Conservation (phyloP, 2,329 filamentous ascomycete species). For the Alternaria gansuensis region DNA sequence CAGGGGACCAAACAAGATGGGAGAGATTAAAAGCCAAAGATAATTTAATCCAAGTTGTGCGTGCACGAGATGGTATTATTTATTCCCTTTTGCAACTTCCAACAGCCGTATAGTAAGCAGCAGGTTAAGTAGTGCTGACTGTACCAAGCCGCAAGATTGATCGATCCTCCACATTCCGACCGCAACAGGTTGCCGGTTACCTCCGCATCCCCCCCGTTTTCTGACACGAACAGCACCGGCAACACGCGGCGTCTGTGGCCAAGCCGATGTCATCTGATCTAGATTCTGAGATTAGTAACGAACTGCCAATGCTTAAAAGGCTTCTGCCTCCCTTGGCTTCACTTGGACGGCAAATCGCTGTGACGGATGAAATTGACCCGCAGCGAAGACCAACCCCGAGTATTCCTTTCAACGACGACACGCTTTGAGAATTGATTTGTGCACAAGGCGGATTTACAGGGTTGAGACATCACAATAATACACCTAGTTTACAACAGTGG, state of each 20-base stretch:
- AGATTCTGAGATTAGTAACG: constrained; percentile 4
- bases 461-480: not conserved
- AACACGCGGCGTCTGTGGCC: constrained; percentile 2
- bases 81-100: not conserved
- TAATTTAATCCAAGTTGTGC: too few relatives aligned
- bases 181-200: not conserved
- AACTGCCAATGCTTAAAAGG: constrained; percentile 2
- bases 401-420: not conserved
- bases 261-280: not conserved
- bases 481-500: not conserved
- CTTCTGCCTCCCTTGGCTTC: constrained; percentile 4
- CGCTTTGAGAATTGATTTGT: not conserved
- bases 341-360: constrained; percentile 3
- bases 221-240: not conserved
- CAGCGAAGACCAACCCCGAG: not conserved
- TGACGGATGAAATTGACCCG: not conserved
- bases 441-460: not conserved
- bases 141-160: not conserved
- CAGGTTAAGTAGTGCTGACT: not conserved
- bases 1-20: too few relatives aligned
- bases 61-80: too few relatives aligned
- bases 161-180: not conserved
- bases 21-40: too few relatives aligned
- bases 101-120: not conserved
- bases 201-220: constrained; percentile 1